These are phyloP conservation scores for Quercus bicolor DNA, from an alignment of 306 rosid species.

Conservation along the genomic window DNA sequence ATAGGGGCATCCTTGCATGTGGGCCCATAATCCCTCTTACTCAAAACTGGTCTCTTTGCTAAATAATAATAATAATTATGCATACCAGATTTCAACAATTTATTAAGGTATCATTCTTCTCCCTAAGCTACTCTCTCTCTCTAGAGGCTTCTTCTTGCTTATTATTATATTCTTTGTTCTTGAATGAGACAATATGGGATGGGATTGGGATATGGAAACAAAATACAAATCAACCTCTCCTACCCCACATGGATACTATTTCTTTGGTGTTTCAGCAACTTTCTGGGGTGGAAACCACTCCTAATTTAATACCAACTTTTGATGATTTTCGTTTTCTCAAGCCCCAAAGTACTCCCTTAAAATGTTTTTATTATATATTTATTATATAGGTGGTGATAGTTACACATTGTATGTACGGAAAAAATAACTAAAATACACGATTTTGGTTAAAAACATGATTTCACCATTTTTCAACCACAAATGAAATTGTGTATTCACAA, in stretches of 20 bases:
- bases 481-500: no score
- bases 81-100: background rate
- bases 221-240: background rate
- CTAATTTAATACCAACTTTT: constrained; percentile 7
- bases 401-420: fast-evolving
- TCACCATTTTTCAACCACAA: no score
- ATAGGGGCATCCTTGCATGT: constrained; percentile 1
- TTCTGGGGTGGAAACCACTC: constrained; percentile 33
- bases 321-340: background rate
- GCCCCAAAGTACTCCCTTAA: background rate
- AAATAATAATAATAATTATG: background rate
- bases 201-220: constrained; percentile 12
- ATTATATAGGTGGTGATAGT: fast-evolving
- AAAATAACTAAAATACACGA: no score
- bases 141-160: background rate
- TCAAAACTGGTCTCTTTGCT: background rate
- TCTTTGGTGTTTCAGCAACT: constrained; percentile 17
- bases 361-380: background rate
- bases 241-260: constrained; percentile 26
- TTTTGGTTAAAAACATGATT: no score
- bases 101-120: background rate
- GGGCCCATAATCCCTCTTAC: background rate
- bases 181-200: constrained; percentile 25
- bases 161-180: background rate
- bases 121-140: no score